These are phyloP conservation scores for Clarireedia sp. DNA, from an alignment of 2,329 filamentous ascomycete species.

Conservation along the genomic window DNA sequence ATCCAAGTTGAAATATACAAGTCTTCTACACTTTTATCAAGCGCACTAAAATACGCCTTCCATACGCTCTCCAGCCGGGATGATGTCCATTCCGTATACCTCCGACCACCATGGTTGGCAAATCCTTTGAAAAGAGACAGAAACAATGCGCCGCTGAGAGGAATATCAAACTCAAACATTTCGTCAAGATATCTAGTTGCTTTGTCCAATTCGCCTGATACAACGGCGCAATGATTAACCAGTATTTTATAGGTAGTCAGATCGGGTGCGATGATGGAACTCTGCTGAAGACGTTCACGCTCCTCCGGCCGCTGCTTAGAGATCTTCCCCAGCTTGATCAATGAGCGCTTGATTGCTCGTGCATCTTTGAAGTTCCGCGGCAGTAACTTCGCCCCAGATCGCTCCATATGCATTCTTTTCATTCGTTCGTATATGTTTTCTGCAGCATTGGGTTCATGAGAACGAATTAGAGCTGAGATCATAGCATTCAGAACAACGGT, in stretches of 20 bases:
- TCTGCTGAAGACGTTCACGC: conserved; percentile 46
- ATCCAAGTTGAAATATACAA: conserved; percentile 54
- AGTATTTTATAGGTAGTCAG: conserved; percentile 73
- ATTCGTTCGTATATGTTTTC: conserved; percentile 78
- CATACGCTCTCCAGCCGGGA: conserved; percentile 61
- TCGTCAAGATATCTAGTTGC: conserved; percentile 68
- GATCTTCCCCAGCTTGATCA: conserved; percentile 51
- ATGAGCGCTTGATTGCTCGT: conserved; percentile 39
- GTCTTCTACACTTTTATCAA: conserved; percentile 37
- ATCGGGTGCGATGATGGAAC: conserved; percentile 63
- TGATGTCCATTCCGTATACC: conserved; percentile 63
- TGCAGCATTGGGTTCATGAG: conserved; percentile 68
- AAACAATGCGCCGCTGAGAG: conserved; percentile 69
- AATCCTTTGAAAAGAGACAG: conserved; percentile 80
- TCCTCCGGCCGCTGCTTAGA: conserved; percentile 49
- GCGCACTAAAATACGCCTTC: conserved; percentile 50
- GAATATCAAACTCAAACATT: conserved; percentile 63
- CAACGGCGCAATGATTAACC: conserved; percentile 63
- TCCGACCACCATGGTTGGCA: conserved; percentile 57
- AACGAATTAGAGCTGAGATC: conserved; percentile 67
- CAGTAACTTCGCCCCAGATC: conserved; percentile 22
- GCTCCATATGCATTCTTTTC: conserved; percentile 43
- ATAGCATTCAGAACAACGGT: conserved; percentile 81
- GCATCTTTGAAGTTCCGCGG: conserved; percentile 30
- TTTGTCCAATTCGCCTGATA: conserved; percentile 61